These are phyloP conservation scores for Zymoseptoria crescenta DNA, from an alignment of 2,329 filamentous ascomycete genomes.

Conservation along the genomic window DNA sequence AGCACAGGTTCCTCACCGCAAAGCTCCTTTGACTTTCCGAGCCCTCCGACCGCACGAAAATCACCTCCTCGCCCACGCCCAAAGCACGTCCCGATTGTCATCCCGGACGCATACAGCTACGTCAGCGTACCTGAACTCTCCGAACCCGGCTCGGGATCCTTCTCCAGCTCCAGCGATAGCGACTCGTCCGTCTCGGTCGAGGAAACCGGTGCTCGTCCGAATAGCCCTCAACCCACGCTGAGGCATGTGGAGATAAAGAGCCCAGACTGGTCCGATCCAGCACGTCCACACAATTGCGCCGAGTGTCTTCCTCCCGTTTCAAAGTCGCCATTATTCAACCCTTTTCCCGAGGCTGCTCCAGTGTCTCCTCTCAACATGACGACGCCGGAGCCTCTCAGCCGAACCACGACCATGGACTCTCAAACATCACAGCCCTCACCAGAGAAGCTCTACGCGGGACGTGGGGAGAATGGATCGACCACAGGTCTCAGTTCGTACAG, in stretches of 20 bases:
- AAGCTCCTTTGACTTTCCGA: constrained; percentile 15
- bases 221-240: constrained; percentile 15
- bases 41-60: constrained; percentile 5
- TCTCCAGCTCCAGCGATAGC: constrained; percentile 5
- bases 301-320: constrained; percentile 5
- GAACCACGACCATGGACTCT: constrained; percentile 42
- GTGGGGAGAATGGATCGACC: constrained; percentile 28
- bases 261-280: constrained; percentile 37
- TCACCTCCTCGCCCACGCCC: constrained; percentile 19
- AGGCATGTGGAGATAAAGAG: constrained; percentile 46
- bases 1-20: constrained; percentile 14
- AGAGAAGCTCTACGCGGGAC: constrained; percentile 33
- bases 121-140: constrained; percentile 6
- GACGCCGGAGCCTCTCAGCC: constrained; percentile 36
- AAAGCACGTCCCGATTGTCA: constrained; percentile 40
- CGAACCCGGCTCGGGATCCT: constrained; percentile 11
- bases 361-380: constrained; percentile 35
- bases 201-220: constrained; percentile 4
- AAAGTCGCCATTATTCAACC: constrained; percentile 17
- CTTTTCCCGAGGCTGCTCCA: constrained; percentile 18
- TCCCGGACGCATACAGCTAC: constrained; percentile 31
- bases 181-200: constrained; percentile 8
- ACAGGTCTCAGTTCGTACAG: constrained; percentile 37
- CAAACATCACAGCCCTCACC: constrained; percentile 38
- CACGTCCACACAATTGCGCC: constrained; percentile 21